These are phyloP conservation scores for Phytophthora fragariae DNA, from an alignment of 352 stramenopile genomes.

Conservation along the genomic window DNA sequence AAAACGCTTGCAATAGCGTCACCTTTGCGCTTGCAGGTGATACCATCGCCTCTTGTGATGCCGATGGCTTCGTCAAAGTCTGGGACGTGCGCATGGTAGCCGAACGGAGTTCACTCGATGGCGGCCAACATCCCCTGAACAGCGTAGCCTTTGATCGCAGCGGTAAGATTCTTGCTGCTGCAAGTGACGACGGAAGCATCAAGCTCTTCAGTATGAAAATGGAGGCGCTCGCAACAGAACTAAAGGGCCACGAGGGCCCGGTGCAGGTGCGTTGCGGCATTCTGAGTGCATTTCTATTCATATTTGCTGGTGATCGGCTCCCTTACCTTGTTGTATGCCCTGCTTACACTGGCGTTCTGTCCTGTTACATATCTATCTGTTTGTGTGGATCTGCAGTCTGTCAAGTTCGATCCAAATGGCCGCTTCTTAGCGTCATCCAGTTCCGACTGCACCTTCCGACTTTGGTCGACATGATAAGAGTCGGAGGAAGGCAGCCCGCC, in stretches of 20 bases:
- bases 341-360: conserved; percentile 16
- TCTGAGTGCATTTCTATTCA: conserved; percentile 41
- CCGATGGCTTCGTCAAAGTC: conserved; percentile 94
- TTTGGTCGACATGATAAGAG: conserved; percentile 80
- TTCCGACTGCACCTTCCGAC: conserved; percentile 93
- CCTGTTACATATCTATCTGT: conserved; percentile 35
- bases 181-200: conserved; percentile 91
- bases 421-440: conserved; percentile 91
- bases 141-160: conserved; percentile 92
- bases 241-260: conserved; percentile 92
- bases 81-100: conserved; percentile 97
- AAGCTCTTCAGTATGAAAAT: conserved; percentile 91
- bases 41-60: conserved; percentile 92
- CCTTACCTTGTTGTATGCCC: conserved; percentile 21
- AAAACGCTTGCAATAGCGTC: conserved; percentile 94
- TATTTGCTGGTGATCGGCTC: conserved; percentile 20
- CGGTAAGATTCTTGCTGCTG: conserved; percentile 82
- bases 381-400: conserved; percentile 60
- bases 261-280: conserved; percentile 83
- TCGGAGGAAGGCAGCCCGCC: conserved; percentile 4
- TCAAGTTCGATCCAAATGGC: conserved; percentile 91
- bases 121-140: conserved; percentile 91
- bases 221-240: conserved; percentile 69
- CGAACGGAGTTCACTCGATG: conserved; percentile 88
- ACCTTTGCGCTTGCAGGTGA: conserved; percentile 89